A percentile compares a stretch with the other conserved stretches of the same genome.
Evolutionary conservation across 2,329 filamentous ascomycete species (phyloP).

Genomic region (Botrytis elliptica): DNA sequence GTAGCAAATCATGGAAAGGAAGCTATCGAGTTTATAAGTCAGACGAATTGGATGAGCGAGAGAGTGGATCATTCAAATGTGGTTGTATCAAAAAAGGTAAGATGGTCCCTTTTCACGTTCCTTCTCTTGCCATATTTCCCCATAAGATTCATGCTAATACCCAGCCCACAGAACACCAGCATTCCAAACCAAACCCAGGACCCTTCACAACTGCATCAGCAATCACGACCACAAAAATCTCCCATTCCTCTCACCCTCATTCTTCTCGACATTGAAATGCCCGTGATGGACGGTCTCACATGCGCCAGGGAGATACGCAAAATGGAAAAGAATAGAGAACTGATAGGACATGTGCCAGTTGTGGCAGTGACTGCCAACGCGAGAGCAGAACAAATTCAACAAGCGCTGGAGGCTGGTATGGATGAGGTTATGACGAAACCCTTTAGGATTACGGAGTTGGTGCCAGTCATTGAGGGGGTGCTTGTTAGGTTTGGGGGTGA

Average conservation of each 20-base stretch:
- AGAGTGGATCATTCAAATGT: constrained; percentile 5
- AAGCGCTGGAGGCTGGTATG: constrained; percentile 69
- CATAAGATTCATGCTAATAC: background rate
- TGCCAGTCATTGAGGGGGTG: background rate
- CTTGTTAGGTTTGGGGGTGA: background rate
- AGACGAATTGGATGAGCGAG: constrained; percentile 45
- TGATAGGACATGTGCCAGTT: constrained; percentile 66
- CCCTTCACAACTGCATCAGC: background rate
- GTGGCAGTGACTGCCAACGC: constrained; percentile 78
- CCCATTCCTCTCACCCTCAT: constrained; percentile 47
- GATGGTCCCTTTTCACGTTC: background rate
- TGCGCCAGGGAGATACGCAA: constrained; percentile 67
- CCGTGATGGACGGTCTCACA: constrained; percentile 75
- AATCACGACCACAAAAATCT: background rate
- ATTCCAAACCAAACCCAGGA: background rate
- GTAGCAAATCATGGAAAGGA: constrained; percentile 59
- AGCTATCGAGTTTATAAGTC: constrained; percentile 45
- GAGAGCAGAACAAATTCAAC: constrained; percentile 67
- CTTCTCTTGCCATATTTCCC: background rate
- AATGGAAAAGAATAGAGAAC: constrained; percentile 56
- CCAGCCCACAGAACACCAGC: background rate
- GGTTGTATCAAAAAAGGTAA: constrained; percentile 50
- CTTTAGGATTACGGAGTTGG: constrained; percentile 45
- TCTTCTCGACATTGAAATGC: constrained; percentile 80
- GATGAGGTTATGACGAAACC: constrained; percentile 78